A percentile compares a stretch with the other conserved stretches of the same genome.
Evolutionary conservation across 2,329 filamentous ascomycete genomes (phyloP).

Genomic region (Diatrype stigma): DNA sequence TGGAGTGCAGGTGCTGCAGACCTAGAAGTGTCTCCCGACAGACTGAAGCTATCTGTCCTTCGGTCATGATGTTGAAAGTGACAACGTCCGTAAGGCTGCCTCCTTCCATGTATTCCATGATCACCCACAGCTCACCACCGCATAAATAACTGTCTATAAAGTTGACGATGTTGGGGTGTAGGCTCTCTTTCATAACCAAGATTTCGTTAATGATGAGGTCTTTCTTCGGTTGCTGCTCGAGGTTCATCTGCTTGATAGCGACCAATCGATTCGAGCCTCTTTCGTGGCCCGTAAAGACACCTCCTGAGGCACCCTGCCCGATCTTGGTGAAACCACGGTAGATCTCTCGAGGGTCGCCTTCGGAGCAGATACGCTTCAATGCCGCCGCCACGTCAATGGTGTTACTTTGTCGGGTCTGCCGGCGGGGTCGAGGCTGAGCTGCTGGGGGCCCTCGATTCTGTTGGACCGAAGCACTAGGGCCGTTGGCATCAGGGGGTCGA

Average conservation of each 20-base stretch:
- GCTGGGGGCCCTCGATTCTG: constrained; percentile 34
- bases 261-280: constrained; percentile 80
- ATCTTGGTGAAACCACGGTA: constrained; percentile 92
- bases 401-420: constrained; percentile 74
- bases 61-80: constrained; percentile 98
- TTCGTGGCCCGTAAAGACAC: constrained; percentile 90
- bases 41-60: constrained; percentile 93
- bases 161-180: constrained; percentile 97
- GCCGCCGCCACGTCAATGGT: constrained; percentile 77
- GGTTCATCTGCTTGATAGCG: constrained; percentile 99
- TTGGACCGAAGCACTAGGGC: constrained; percentile 20
- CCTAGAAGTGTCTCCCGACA: constrained; percentile 91
- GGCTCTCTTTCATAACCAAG: constrained; percentile 97
- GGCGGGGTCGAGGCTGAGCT: constrained; percentile 63
- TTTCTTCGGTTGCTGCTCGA: constrained; percentile 98
- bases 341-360: constrained; percentile 81
- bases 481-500: constrained; percentile 26
- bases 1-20: constrained; percentile 91
- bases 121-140: constrained; percentile 89
- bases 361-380: constrained; percentile 83
- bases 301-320: constrained; percentile 93
- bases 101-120: constrained; percentile 99
- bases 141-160: constrained; percentile 97
- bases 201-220: constrained; percentile 99
- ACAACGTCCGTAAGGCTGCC: constrained; percentile 97